Evolutionary conservation across 306 rosid genomes (phyloP).

Genomic region (Begonia fuchsioides): DNA sequence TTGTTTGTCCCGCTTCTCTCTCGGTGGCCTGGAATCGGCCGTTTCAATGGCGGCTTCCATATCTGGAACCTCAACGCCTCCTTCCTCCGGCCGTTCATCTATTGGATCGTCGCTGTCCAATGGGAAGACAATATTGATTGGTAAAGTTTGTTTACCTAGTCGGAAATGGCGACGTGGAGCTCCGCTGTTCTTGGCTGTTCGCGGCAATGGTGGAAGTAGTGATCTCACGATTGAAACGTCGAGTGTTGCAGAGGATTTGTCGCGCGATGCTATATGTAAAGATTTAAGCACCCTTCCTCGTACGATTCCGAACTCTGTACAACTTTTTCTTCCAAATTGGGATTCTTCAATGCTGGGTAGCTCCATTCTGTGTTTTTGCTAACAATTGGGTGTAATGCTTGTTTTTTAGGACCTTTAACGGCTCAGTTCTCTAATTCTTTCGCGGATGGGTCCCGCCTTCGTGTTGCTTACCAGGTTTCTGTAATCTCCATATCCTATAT

Average conservation of each 20-base stretch:
- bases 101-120: slow-evolving; percentile 5
- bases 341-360: not conserved
- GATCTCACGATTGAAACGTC: slow-evolving; percentile 18
- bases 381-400: slow-evolving; percentile 4
- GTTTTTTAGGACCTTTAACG: slow-evolving; percentile 57
- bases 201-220: slow-evolving; percentile 12
- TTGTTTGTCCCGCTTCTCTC: not conserved
- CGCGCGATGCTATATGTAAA: slow-evolving; percentile 28
- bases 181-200: slow-evolving; percentile 18
- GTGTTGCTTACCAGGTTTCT: slow-evolving; percentile 84
- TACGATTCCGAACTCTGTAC: slow-evolving; percentile 7
- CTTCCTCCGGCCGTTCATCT: not conserved
- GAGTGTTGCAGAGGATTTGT: slow-evolving; percentile 8
- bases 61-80: slow-evolving; percentile 11
- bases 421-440: slow-evolving; percentile 29
- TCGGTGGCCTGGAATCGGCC: not conserved
- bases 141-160: slow-evolving; percentile 4
- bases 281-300: slow-evolving; percentile 51
- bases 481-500: not conserved
- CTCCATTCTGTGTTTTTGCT: slow-evolving; percentile 1
- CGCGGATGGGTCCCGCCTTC: slow-evolving; percentile 51
- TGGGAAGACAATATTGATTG: not conserved
- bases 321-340: not conserved
- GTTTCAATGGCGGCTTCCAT: slow-evolving; percentile 18
- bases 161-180: slow-evolving; percentile 22